Evolutionary conservation across 2,329 filamentous ascomycete species (phyloP).

Genomic region (Cladophialophora immunda): DNA sequence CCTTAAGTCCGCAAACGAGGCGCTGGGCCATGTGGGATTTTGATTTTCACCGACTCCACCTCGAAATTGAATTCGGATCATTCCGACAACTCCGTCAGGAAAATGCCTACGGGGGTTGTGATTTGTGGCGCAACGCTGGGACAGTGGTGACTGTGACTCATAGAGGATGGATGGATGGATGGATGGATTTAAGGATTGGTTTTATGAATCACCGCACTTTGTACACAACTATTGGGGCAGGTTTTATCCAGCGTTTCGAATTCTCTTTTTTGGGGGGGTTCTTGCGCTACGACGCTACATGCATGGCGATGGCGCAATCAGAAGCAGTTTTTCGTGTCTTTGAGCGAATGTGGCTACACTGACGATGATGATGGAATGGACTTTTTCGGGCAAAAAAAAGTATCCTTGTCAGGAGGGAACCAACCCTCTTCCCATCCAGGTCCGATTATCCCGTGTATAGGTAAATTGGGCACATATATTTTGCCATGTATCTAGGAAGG

Average conservation of each 20-base stretch:
- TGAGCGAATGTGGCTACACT: neutral
- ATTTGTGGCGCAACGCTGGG: neutral
- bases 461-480: too few relatives aligned
- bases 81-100: neutral
- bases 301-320: neutral
- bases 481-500: too few relatives aligned
- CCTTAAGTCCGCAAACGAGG: neutral
- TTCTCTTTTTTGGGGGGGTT: too few relatives aligned
- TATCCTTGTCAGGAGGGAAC: too few relatives aligned
- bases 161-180: neutral
- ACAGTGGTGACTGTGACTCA: neutral
- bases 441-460: too few relatives aligned
- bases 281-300: too few relatives aligned
- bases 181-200: neutral
- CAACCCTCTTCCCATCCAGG: too few relatives aligned
- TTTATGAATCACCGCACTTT: neutral
- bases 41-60: neutral
- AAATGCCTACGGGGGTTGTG: neutral
- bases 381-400: too few relatives aligned
- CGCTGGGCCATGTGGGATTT: neutral
- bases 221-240: neutral
- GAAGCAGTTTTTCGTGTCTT: neutral
- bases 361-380: neutral
- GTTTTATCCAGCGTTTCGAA: neutral
- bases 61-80: neutral